Base-by-base conservation (phyloP, 371 early-diverging fungal species). In the Mucor mucedo region DNA sequence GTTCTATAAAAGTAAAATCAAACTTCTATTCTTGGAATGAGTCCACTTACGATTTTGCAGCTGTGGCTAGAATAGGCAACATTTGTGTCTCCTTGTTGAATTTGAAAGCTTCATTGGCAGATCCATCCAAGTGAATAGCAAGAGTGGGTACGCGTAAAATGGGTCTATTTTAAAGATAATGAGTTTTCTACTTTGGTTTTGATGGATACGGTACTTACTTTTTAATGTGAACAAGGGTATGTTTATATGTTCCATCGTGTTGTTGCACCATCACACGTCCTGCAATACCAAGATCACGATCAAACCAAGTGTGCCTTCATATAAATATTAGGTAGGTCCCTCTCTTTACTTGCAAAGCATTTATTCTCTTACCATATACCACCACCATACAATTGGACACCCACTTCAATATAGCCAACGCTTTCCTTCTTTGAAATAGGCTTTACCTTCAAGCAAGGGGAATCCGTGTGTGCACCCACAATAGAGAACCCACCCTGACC, bases 291-390 rank as follows among this genome's bases (percentile, higher is more conserved):
- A 98, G 79, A 77, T 97, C 96, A 58, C 98, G 89, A 77, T 98
- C 98, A 77, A 97, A 98, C 97, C 98, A 99, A 29, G 98, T 95
- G 73, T 97, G 93, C 97, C 95, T 90, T 16, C 7, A 39, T 13
- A 32, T 3, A 49, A 11, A 5, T 1, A 11, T n/a, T 97, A 96
- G 27, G 95, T 35, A 6, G 8, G 35, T 35, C n/a, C 32, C 2
- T 13, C 45, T n/a, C 13, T 5, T 45, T 10, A 6, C 4, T 42
- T 10, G 16, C 21, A 21, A 21, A 21, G 21, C 21, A 21, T 16
- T 42, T 21, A 27, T 14, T 61, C 21, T 21, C 21, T 69, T 84
- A 91, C 93, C 96, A 97, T 21, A 96, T 81, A 49, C 96, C 98
- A 48, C 98, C 98, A 65, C 98, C 98, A 70, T 98, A 97, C 45